Base-by-base conservation (phyloP, 352 stramenopile species). In the Globisporangium megalacanthum region DNA sequence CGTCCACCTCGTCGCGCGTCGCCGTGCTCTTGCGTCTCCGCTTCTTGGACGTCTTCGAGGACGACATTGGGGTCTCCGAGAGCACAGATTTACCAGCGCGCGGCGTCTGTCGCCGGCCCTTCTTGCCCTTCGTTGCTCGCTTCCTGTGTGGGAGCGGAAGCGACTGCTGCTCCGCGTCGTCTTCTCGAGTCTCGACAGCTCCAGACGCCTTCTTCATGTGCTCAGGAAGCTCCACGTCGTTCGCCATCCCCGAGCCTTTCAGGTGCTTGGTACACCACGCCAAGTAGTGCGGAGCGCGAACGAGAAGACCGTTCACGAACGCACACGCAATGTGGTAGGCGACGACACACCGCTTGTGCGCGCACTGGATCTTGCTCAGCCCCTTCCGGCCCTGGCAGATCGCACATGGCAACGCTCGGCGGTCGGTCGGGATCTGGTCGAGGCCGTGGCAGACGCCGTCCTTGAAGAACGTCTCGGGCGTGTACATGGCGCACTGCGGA, bases 291-390 rank as follows among this genome's bases (percentile, higher is more conserved):
- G 83, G 79, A 49, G 86, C 74, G 10, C 63, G 65, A 0, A 76
- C 87, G 7, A 93, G 67, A 8, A 84, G 60, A 0, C 83, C 83
- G 31, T 86, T 85, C 25, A 93, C 77, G 42, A 76, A 90, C 4
- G 83, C 83, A 54, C 83, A 93, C 2, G 79, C 60, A 7, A 93
- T 79, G 51, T 93, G 83, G 52, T 76, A 89, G 19, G 83, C 73
- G 13, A 70, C 65, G 19, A 73, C 58, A 62, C 83, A 93, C 17
- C 83, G 86, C 59, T 80, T 75, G 60, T 73, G 70, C 6, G 71
- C 66, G 55, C 83, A 93, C 63, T 93, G 83, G 55, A 93, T 79
- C 64, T 93, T 93, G 64, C 83, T 91, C n/a, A 88, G 47, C 0
- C 83, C 83, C 31, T 81, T 78, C 31, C 74, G 70, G 8, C 71